A percentile compares a stretch with the other conserved stretches of the same genome.
phyloP scores from a whole-genome alignment of 2,329 filamentous ascomycete species.

The Fusarium staphyleae region DNA sequence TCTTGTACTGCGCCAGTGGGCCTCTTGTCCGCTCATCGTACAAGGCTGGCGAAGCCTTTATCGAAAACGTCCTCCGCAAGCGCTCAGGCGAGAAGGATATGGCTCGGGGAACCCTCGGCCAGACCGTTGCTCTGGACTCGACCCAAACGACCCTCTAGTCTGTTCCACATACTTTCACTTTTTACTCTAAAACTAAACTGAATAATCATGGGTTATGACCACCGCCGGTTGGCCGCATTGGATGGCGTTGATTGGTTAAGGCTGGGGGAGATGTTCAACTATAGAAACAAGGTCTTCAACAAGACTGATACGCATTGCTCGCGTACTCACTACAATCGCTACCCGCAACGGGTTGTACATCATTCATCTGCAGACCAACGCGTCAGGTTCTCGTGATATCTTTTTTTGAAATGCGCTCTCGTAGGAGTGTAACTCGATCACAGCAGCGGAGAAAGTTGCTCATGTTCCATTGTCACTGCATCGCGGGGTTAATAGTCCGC shows the following conservation, averaged over 20 bases:
- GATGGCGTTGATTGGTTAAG: slow-evolving; percentile 38
- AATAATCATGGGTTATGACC: slow-evolving; percentile 38
- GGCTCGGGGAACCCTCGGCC: slow-evolving; percentile 46
- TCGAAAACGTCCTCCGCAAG: slow-evolving; percentile 96
- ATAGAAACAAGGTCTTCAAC: slow-evolving; percentile 43
- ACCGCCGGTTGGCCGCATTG: slow-evolving; percentile 34
- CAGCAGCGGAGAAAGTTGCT: slow-evolving; percentile 4
- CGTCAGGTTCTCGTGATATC: background rate
- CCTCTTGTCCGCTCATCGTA: slow-evolving; percentile 94
- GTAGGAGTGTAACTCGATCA: slow-evolving; percentile 11
- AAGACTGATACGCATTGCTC: slow-evolving; percentile 27
- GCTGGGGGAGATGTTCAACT: slow-evolving; percentile 38
- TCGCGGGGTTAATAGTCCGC: slow-evolving; percentile 5
- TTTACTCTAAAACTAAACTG: slow-evolving; percentile 19
- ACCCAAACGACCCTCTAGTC: slow-evolving; percentile 34
- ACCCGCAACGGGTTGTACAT: slow-evolving; percentile 15
- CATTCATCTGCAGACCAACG: slow-evolving; percentile 3
- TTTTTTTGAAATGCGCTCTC: slow-evolving; percentile 1
- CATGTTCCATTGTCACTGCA: slow-evolving; percentile 4
- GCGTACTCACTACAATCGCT: slow-evolving; percentile 23
- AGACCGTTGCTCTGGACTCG: slow-evolving; percentile 51
- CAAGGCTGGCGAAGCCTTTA: slow-evolving; percentile 98
- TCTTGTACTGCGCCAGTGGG: slow-evolving; percentile 94
- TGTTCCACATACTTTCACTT: slow-evolving; percentile 10
- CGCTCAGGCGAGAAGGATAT: slow-evolving; percentile 58